Conservation (phyloP, 163 green algal species). For the Scenedesmus sp. region DNA sequence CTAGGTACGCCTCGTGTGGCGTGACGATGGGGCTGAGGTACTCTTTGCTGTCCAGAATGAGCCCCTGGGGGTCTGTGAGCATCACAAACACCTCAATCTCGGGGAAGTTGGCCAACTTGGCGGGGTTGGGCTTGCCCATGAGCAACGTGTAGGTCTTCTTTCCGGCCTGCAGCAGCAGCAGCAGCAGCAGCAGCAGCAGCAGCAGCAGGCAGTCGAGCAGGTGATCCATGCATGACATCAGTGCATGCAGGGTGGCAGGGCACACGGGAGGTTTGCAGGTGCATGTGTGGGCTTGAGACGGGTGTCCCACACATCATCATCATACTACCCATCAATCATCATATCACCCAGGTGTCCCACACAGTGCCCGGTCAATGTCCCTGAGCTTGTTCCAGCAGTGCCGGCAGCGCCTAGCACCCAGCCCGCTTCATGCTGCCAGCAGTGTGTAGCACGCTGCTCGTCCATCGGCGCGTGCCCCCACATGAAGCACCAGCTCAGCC, state of each 20-base stretch:
- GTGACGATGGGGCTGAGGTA: constrained; percentile 96
- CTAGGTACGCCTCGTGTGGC: constrained; percentile 91
- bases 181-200: constrained; percentile 29
- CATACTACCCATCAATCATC: too few species aligned
- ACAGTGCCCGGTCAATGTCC: too few species aligned
- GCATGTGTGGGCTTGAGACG: background rate
- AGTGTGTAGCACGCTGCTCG: too few species aligned
- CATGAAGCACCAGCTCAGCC: too few species aligned
- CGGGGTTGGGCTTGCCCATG: constrained; percentile 92
- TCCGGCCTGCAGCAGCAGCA: constrained; percentile 66
- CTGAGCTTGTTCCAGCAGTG: too few species aligned
- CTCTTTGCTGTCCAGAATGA: constrained; percentile 91
- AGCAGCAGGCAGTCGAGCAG: background rate
- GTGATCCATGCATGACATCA: background rate
- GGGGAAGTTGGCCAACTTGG: constrained; percentile 98
- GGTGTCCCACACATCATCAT: too few species aligned
- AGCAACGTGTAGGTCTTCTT: constrained; percentile 97
- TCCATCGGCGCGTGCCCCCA: too few species aligned
- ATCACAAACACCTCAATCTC: constrained; percentile 92
- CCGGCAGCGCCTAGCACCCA: too few species aligned
- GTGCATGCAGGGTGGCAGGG: background rate
- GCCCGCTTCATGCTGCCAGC: too few species aligned
- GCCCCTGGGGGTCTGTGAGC: constrained; percentile 85
- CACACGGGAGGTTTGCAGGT: background rate
- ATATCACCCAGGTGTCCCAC: too few species aligned